Base-by-base conservation (phyloP, 2,329 filamentous ascomycete genomes). In the Penicillium sp. region DNA sequence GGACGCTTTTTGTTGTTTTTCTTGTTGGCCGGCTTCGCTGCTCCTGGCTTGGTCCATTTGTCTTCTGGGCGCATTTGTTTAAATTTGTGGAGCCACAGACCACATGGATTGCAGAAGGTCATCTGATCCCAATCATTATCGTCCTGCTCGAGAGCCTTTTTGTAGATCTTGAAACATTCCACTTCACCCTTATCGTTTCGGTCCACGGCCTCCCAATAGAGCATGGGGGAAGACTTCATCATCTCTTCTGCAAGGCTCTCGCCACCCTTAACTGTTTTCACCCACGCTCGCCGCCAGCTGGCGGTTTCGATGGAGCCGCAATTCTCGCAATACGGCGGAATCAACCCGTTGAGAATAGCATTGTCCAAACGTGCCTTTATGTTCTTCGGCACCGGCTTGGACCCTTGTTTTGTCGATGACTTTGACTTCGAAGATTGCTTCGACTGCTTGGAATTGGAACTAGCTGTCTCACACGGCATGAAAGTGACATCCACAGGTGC, bases 271-370 rank as follows among this genome's bases (percentile, higher is more conserved):
- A 88, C 82, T 8, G 90, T 82, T 68, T 91, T 91, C n/a, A 87
- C 86, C 82, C 89, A 97, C 13, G 94, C 91, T 69, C 93, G 94
- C 59, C 94, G 87, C 94, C 94, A 99, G 0, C 93, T 97, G 0
- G 93, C 91, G 0, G 94, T 99, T 68, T 97, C 90, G 57, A 99
- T 96, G 7, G 92, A 90, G 6, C 94, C 94, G 68, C 94, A 99
- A 68, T 97, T 96, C 62, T 85, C 85, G 73, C 94, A 99, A 69
- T 88, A 97, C 1, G 89, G 88, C 0, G 94, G 94, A 81, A 93
- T 89, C 63, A 92, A 85, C 6, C 94, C 94, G 54, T 86, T 86
- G n/a, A 82, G 82, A 53, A 97, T 87, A 23, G 83, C 81, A 55
- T 77, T 73, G 42, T 84, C 78, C 23, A 87, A 72, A 49, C 80